Evolutionary conservation across 2,329 filamentous ascomycete genomes (phyloP).

Genomic region (Paraphaeosphaeria sporulosa): DNA sequence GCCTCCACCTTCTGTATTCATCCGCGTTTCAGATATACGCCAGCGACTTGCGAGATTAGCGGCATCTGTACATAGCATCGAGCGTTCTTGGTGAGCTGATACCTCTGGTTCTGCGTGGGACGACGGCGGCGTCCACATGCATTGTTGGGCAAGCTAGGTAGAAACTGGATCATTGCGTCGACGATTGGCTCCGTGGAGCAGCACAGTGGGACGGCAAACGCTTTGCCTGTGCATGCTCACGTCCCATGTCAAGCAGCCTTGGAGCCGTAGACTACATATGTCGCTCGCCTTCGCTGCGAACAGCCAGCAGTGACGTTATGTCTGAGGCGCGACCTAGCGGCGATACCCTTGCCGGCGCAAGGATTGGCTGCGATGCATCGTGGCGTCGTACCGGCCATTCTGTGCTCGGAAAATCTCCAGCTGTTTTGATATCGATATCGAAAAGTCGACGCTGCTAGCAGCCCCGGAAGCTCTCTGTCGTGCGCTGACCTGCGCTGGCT

Average conservation of each 20-base stretch:
- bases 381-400: conserved; percentile 16
- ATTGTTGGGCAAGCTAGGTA: neutral
- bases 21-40: too few relatives aligned
- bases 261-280: neutral
- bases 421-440: conserved; percentile 1
- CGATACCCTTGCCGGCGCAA: neutral
- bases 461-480: neutral
- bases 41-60: neutral
- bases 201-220: neutral
- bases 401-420: conserved; percentile 7
- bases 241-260: neutral
- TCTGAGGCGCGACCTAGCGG: neutral
- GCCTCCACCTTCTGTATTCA: neutral
- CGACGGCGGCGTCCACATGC: too few relatives aligned
- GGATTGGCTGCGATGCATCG: conserved; percentile 14
- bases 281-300: neutral
- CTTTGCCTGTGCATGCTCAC: neutral
- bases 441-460: neutral
- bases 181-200: neutral
- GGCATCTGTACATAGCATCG: neutral
- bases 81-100: neutral
- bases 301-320: neutral
- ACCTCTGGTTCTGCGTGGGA: neutral
- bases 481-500: too few relatives aligned
- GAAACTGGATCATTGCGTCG: neutral